Base-by-base conservation (phyloP, 2,329 filamentous ascomycete species). In the Aspergillus melleus region DNA sequence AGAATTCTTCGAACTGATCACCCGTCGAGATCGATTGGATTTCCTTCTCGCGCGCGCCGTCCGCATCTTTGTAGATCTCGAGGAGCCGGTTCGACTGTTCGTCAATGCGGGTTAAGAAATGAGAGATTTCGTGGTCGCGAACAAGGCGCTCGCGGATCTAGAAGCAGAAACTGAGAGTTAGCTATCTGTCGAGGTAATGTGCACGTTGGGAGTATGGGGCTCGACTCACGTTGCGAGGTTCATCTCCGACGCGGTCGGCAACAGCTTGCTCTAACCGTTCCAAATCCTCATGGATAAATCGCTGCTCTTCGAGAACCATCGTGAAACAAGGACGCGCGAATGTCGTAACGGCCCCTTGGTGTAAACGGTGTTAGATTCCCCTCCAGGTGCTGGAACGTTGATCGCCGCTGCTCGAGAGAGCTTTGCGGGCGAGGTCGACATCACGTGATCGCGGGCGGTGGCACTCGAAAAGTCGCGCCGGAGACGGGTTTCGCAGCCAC, bases 181-280 rank as follows among this genome's bases (percentile, higher is more conserved):
- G 67, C 61, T 58, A 9, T 36, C 32, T 14, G 32, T 36, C 4
- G 11, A 36, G 32, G 32, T 36, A 32, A 32, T 32, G 9, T 29
- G 26, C 26, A 29, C 9, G 3, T 29, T 29, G 56, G 56, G 42
- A 44, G 10, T 52, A 16, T 36, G 24, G 24, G 24, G 24, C 24
- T 24, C 24, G 57, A 81, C 88, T 76, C 81, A 93, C 91, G 76
- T 94, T 90, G 77, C 90, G 91, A 50, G 94, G 93, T 65, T 98
- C 92, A 66, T 97, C 92, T 63, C 88, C 84, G 61, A 96, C 86
- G 71, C 93, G 90, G 79, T 98, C 93, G 57, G 91, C 90, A 70
- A 97, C 90, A 56, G 91, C 95, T 76, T 96, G 92, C 79, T 99
- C 95, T 61, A 99, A 85, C 64, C 95, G 89, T 83, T 99, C 95